Evolutionary conservation across 352 stramenopile species (phyloP), one percentile per base, ranked within the genome.

Genomic region (Paralagenidium karlingii): DNA sequence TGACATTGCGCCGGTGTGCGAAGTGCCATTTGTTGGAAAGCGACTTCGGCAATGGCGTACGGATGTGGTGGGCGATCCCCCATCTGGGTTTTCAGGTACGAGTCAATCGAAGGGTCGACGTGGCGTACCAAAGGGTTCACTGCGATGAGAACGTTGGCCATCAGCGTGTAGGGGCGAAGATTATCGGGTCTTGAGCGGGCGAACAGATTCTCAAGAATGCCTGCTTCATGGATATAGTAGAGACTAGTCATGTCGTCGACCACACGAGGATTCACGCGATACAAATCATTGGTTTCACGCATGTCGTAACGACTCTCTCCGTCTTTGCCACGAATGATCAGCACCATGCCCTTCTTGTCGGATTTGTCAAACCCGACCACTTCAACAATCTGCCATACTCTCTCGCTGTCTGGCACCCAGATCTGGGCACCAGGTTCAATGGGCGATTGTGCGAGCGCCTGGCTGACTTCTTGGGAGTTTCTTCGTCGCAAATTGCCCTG

Each of bases 41-140:
- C 79, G n/a, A 88, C 76, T 43, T 87, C 74, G 11, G 79, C 75
- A 38, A 91, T 85, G 11, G 78, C 61, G 52, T 88, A 88, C 48
- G 78, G 75, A 47, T 88, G 75, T 29, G 73, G 78, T 20, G 76
- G 60, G n/a, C 75, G 69, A 40, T 89, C 73, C 10, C 75, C 74
- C 75, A 91, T 86, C 46, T 87, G 75, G 38, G 77, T 87, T 60
- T 85, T 83, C 51, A 87, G 85, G 59, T 90, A 89, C 55, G 89
- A 75, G 42, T 78, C 63, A 27, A 92, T 75, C 47, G 84, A 82
- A 12, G 78, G 78, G 51, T 92, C 78, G 9, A 83, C 70, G 15
- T 73, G 59, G 26, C 63, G 70, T 22, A 86, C 65, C n/a, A 91
- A 66, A 40, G 78, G 78, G 58, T 91, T 91, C 16, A 91, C 78